Evolutionary conservation across 495 filamentous ascomycete genomes (phyloP).

Genomic region (Polyplosphaeria fusca): DNA sequence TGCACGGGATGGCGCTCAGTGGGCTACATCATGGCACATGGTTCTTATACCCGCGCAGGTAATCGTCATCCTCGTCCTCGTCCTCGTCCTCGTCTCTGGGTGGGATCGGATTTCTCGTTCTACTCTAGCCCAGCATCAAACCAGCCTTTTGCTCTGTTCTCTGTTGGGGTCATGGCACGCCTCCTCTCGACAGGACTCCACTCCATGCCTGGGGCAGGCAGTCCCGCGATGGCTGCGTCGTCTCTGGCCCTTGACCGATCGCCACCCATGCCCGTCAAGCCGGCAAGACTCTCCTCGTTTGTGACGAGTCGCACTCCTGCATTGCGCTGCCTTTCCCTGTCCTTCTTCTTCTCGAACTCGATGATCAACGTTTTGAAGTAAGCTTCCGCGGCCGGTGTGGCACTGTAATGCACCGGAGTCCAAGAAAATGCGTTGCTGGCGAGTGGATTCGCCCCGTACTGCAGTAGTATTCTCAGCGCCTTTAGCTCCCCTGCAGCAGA

Average conservation of each 20-base stretch:
- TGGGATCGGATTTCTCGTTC: too few relatives aligned
- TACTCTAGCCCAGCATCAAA: slow-evolving; percentile 21
- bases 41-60: too few relatives aligned
- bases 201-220: slow-evolving; percentile 30
- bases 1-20: too few relatives aligned
- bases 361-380: slow-evolving; percentile 65
- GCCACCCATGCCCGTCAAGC: slow-evolving; percentile 13
- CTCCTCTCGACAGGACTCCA: slow-evolving; percentile 40
- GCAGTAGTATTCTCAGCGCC: slow-evolving; percentile 66
- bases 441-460: slow-evolving; percentile 62
- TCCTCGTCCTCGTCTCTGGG: too few relatives aligned
- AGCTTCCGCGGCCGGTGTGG: slow-evolving; percentile 70
- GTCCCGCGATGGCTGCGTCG: slow-evolving; percentile 25
- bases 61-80: too few relatives aligned
- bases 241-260: slow-evolving; percentile 26
- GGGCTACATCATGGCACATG: too few relatives aligned
- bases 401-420: slow-evolving; percentile 68
- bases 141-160: slow-evolving; percentile 27
- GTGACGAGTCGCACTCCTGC: slow-evolving; percentile 40
- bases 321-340: slow-evolving; percentile 26
- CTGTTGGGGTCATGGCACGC: slow-evolving; percentile 38
- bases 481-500: slow-evolving; percentile 67
- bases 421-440: slow-evolving; percentile 67
- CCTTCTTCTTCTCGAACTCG: slow-evolving; percentile 49
- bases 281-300: slow-evolving; percentile 30